These are phyloP conservation scores for Boletus barrowsii DNA, from an alignment of 768 basidiomycete species.

Conservation along the genomic window DNA sequence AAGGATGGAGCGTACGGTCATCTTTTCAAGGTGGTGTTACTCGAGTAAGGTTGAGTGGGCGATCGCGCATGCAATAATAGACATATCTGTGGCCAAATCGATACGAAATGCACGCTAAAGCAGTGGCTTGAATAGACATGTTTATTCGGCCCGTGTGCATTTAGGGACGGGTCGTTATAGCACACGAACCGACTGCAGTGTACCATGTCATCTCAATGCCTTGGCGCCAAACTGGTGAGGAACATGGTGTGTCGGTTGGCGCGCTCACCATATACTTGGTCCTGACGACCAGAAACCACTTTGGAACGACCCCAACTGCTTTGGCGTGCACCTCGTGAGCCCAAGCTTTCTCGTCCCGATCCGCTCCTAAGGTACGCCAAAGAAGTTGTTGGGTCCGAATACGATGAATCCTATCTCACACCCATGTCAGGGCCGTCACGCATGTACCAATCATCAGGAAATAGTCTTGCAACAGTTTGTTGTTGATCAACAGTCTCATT, in stretches of 20 bases:
- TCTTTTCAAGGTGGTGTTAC: slow-evolving; percentile 49
- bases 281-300: slow-evolving; percentile 36
- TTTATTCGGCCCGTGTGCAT: too few relatives aligned
- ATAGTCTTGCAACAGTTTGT: slow-evolving; percentile 57
- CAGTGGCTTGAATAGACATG: slow-evolving; percentile 44
- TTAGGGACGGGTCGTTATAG: too few relatives aligned
- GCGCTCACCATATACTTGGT: too few relatives aligned
- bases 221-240: too few relatives aligned
- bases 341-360: slow-evolving; percentile 43
- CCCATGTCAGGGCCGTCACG: slow-evolving; percentile 26
- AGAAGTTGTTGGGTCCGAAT: slow-evolving; percentile 59
- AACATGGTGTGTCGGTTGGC: too few relatives aligned
- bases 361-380: slow-evolving; percentile 44
- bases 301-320: slow-evolving; percentile 40
- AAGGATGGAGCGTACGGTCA: slow-evolving; percentile 43
- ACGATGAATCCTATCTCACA: slow-evolving; percentile 48
- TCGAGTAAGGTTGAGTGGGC: slow-evolving; percentile 51
- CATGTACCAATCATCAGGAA: slow-evolving; percentile 23
- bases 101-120: slow-evolving; percentile 52
- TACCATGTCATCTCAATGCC: too few relatives aligned
- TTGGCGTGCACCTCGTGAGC: slow-evolving; percentile 26
- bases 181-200: too few relatives aligned
- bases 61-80: slow-evolving; percentile 46
- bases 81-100: slow-evolving; percentile 42
- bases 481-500: slow-evolving; percentile 52